Percentiles rank a stretch among this genome's conserved stretches.
These are phyloP conservation scores for Candida wancherniae DNA, from an alignment of 805 yeast species.

Conservation along the genomic window DNA sequence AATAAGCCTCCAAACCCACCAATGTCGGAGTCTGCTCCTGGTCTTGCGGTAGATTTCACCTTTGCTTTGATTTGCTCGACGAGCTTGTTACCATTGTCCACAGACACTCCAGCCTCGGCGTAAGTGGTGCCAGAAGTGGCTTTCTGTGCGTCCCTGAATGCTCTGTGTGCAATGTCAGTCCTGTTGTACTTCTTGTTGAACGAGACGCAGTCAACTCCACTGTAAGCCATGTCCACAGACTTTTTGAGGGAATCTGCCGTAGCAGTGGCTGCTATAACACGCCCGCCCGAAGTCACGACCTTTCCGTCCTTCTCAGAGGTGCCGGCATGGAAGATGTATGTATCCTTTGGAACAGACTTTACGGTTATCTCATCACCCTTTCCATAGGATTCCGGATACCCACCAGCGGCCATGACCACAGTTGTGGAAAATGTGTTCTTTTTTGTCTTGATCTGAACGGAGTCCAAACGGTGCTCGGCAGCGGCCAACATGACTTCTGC, in stretches of 20 bases:
- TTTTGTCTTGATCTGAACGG: slow-evolving; percentile 57
- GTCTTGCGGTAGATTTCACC: slow-evolving; percentile 88
- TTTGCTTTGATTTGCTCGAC: slow-evolving; percentile 86
- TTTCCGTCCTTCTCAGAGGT: slow-evolving; percentile 58
- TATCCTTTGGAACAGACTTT: slow-evolving; percentile 44
- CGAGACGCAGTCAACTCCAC: slow-evolving; percentile 71
- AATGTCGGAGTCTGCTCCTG: slow-evolving; percentile 96
- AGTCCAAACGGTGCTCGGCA: slow-evolving; percentile 89
- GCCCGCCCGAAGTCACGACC: slow-evolving; percentile 86
- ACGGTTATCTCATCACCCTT: slow-evolving; percentile 84
- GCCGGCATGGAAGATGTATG: slow-evolving; percentile 93
- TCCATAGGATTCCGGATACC: slow-evolving; percentile 83
- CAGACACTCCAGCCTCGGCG: slow-evolving; percentile 95
- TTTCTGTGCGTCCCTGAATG: slow-evolving; percentile 57
- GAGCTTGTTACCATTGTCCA: slow-evolving; percentile 86
- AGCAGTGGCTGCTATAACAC: slow-evolving; percentile 94
- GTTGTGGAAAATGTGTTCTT: slow-evolving; percentile 71
- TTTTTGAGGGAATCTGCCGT: slow-evolving; percentile 67
- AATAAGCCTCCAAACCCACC: slow-evolving; percentile 99
- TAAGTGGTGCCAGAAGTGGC: slow-evolving; percentile 59
- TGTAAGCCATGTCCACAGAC: slow-evolving; percentile 82
- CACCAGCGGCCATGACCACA: slow-evolving; percentile 95
- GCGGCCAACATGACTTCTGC: slow-evolving; percentile 91
- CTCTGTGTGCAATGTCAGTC: slow-evolving; percentile 93
- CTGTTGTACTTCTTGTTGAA: slow-evolving; percentile 80